Percentiles rank a stretch among this genome's conserved stretches.
These are phyloP conservation scores for Huntiella moniliformis DNA, from an alignment of 2,329 filamentous ascomycete genomes.

Conservation along the genomic window DNA sequence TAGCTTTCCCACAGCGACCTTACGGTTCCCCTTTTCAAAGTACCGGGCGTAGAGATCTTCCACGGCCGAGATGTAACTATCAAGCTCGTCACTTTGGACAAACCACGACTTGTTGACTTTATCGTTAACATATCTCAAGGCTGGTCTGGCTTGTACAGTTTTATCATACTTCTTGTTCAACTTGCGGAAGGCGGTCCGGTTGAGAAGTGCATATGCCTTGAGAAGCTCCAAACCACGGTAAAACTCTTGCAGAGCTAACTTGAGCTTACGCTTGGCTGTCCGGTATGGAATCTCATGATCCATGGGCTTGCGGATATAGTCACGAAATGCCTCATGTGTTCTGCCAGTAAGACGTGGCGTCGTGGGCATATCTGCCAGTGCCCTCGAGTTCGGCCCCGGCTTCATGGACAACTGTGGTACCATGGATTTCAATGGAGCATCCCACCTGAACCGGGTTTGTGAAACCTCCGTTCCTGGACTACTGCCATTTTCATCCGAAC, in stretches of 20 bases:
- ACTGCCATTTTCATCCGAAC: background rate
- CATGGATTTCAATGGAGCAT: conserved; percentile 33
- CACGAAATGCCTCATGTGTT: conserved; percentile 20
- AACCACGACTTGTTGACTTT: conserved; percentile 85
- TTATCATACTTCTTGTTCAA: conserved; percentile 99
- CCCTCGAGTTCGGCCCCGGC: conserved; percentile 41
- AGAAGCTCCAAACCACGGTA: conserved; percentile 82
- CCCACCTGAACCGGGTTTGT: conserved; percentile 19
- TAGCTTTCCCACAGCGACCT: conserved; percentile 74
- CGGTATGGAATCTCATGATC: conserved; percentile 55
- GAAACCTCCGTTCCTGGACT: conserved; percentile 10
- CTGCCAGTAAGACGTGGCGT: conserved; percentile 26
- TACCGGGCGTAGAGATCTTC: conserved; percentile 90
- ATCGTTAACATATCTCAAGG: conserved; percentile 69
- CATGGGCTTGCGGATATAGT: conserved; percentile 32
- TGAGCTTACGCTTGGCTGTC: conserved; percentile 77
- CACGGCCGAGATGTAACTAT: conserved; percentile 58
- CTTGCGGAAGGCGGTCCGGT: conserved; percentile 85
- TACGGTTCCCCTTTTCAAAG: conserved; percentile 85
- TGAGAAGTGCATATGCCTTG: conserved; percentile 78
- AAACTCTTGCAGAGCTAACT: conserved; percentile 77
- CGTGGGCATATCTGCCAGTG: conserved; percentile 33
- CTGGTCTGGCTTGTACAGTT: conserved; percentile 56
- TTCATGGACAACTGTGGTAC: conserved; percentile 15
- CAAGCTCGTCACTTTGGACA: conserved; percentile 70